These are phyloP conservation scores for Sporisorium scitamineum DNA, from an alignment of 1,284 basidiomycete species.

Conservation along the genomic window DNA sequence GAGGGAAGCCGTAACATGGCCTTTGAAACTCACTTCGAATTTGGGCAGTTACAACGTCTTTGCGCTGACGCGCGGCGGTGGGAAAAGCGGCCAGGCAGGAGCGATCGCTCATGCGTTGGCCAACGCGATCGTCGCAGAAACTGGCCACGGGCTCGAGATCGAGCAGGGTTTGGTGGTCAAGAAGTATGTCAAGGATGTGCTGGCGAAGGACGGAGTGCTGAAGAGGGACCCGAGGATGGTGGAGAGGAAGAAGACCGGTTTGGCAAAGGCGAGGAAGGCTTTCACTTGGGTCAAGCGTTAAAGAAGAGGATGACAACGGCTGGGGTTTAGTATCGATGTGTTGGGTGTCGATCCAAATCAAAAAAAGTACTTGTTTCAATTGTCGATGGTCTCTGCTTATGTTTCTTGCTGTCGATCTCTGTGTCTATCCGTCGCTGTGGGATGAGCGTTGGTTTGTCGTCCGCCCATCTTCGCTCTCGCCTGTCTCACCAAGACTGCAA, in stretches of 20 bases:
- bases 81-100: constrained; percentile 89
- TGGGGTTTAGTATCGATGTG: too few species aligned
- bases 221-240: constrained; percentile 96
- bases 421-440: too few species aligned
- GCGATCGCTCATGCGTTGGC: constrained; percentile 87
- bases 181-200: constrained; percentile 71
- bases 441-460: too few species aligned
- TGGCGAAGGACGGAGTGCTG: constrained; percentile 85
- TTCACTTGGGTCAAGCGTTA: constrained; percentile 90
- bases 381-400: too few species aligned
- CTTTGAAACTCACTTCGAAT: constrained; percentile 85
- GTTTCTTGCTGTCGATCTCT: too few species aligned
- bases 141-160: constrained; percentile 47
- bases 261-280: constrained; percentile 88
- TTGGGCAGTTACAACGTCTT: constrained; percentile 94
- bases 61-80: constrained; percentile 86
- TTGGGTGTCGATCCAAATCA: too few species aligned
- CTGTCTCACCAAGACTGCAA: too few species aligned
- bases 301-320: neutral
- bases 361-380: too few species aligned
- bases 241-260: constrained; percentile 94
- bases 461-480: too few species aligned
- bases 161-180: constrained; percentile 50
- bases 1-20: constrained; percentile 83
- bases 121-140: constrained; percentile 75